Evolutionary conservation across 2,329 filamentous ascomycete species (phyloP).

Genomic region (Calonectria pteridis): DNA sequence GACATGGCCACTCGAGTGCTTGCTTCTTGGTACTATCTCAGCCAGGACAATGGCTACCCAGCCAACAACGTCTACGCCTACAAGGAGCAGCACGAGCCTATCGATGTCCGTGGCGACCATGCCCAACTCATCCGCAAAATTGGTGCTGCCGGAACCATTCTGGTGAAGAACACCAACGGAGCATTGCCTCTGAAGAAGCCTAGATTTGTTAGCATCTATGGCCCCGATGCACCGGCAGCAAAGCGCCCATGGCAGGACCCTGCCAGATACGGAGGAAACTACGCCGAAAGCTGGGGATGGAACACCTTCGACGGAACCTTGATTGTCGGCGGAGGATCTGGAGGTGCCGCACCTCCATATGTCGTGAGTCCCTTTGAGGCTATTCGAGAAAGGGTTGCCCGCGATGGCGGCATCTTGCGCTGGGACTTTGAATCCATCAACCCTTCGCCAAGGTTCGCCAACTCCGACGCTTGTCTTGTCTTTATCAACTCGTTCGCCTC

Average conservation of each 20-base stretch:
- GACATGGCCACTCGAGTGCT: constrained; percentile 7
- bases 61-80: background rate
- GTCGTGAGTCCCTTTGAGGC: constrained; percentile 77
- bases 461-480: constrained; percentile 75
- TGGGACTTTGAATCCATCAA: constrained; percentile 74
- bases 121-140: constrained; percentile 78
- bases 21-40: background rate
- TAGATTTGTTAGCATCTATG: constrained; percentile 82
- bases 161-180: constrained; percentile 84
- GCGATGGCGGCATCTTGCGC: constrained; percentile 48
- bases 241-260: constrained; percentile 68
- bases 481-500: constrained; percentile 91
- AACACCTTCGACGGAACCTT: constrained; percentile 63
- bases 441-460: constrained; percentile 72
- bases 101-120: constrained; percentile 85
- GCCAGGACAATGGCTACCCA: background rate
- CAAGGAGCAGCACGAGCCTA: constrained; percentile 40
- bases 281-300: constrained; percentile 49
- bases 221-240: constrained; percentile 86
- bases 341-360: constrained; percentile 78
- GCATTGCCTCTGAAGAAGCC: constrained; percentile 84
- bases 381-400: background rate
- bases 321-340: constrained; percentile 85
- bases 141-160: constrained; percentile 85
- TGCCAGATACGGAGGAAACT: constrained; percentile 79